Evolutionary conservation across 345 rosid species (phyloP).

Genomic region (Acer saccharum): DNA sequence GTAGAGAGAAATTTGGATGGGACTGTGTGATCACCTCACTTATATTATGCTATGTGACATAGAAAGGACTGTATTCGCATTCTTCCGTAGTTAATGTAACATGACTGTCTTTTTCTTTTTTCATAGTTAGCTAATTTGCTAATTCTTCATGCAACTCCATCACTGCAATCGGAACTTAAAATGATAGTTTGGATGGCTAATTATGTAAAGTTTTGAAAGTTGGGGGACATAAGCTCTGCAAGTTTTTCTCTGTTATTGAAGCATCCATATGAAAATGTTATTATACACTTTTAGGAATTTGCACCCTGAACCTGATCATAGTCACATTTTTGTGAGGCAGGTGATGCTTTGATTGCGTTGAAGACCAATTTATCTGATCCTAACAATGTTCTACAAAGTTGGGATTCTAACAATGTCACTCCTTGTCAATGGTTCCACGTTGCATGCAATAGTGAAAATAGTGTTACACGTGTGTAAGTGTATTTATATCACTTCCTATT

Average conservation of each 20-base stretch:
- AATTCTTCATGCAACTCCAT: too few relatives aligned
- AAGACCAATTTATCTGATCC: conserved; percentile 71
- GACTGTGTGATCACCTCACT: not conserved
- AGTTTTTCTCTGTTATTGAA: not conserved
- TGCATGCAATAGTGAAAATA: conserved; percentile 69
- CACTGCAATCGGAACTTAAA: not conserved
- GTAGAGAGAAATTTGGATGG: not conserved
- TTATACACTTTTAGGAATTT: not conserved
- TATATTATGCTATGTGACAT: not conserved
- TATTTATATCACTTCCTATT: conserved; percentile 17
- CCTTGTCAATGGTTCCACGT: conserved; percentile 92
- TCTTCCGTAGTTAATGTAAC: too few relatives aligned
- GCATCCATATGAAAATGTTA: not conserved
- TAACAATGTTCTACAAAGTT: conserved; percentile 69
- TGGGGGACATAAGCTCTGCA: not conserved
- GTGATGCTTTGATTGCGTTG: conserved; percentile 83
- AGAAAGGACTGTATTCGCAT: not conserved
- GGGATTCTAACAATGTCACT: conserved; percentile 75
- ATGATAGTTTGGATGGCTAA: not conserved
- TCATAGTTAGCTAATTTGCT: too few relatives aligned
- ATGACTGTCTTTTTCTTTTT: too few relatives aligned
- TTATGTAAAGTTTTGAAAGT: not conserved
- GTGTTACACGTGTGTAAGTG: conserved; percentile 85
- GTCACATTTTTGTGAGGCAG: conserved; percentile 35
- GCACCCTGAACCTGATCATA: not conserved